phyloP scores from a whole-genome alignment of 2,329 filamentous ascomycete genomes.

The Claviceps quebecensis region DNA sequence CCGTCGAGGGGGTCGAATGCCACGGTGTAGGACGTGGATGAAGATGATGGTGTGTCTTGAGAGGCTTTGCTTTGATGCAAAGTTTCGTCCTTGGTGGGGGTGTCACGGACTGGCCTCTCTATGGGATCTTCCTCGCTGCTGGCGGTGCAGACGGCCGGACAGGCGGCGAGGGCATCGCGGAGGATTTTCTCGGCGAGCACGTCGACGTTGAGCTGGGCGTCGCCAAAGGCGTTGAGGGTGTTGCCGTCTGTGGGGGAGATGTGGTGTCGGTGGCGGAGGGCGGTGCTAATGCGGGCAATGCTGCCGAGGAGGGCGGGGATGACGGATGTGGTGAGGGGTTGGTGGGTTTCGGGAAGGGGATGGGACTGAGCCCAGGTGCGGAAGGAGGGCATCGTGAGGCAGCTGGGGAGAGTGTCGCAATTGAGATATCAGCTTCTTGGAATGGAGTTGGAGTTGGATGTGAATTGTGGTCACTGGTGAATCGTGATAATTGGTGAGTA shows the following conservation, averaged over 20 bases:
- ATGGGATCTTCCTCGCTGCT: slow-evolving; percentile 49
- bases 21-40: slow-evolving; percentile 31
- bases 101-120: slow-evolving; percentile 22
- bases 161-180: slow-evolving; percentile 28
- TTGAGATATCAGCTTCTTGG: too few species aligned
- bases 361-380: neutral
- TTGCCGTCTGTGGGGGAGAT: slow-evolving; percentile 28
- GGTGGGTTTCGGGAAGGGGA: slow-evolving; percentile 8
- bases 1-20: slow-evolving; percentile 52
- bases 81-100: neutral
- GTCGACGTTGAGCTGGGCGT: slow-evolving; percentile 46
- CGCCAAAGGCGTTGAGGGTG: slow-evolving; percentile 42
- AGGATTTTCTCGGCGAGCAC: slow-evolving; percentile 35
- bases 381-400: neutral
- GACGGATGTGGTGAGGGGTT: slow-evolving; percentile 27
- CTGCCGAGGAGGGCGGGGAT: slow-evolving; percentile 33
- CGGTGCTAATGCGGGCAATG: slow-evolving; percentile 29
- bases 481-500: too few species aligned
- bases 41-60: slow-evolving; percentile 17
- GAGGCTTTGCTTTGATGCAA: neutral
- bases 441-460: too few species aligned
- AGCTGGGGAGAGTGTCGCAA: neutral
- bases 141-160: slow-evolving; percentile 32
- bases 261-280: slow-evolving; percentile 29
- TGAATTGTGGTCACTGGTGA: too few species aligned